Conservation (phyloP, 306 rosid species). For the Rosa chinensis region DNA sequence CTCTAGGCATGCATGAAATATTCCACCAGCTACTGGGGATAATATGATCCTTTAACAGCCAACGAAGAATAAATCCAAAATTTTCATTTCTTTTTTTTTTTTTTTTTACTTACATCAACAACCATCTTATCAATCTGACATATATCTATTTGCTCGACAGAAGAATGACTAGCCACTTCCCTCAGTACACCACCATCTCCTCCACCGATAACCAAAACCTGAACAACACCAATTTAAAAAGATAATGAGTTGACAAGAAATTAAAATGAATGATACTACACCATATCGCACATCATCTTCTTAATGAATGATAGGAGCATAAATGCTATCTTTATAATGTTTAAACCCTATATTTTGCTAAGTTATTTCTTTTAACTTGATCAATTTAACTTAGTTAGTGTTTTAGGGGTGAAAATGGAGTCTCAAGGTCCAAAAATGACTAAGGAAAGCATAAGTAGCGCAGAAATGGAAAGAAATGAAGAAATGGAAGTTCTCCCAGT, state of each 20-base stretch:
- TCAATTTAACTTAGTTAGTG: no score
- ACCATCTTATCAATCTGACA: slow-evolving; percentile 99
- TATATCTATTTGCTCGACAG: slow-evolving; percentile 80
- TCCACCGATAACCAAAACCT: slow-evolving; percentile 99
- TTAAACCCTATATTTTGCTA: no score
- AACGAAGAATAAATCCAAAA: background rate
- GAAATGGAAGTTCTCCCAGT: no score
- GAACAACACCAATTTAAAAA: slow-evolving; percentile 20
- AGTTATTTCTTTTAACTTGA: no score
- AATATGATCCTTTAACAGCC: background rate
- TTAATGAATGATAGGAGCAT: background rate
- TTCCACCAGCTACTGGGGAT: background rate
- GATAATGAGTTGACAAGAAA: slow-evolving; percentile 16
- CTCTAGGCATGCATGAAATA: background rate
- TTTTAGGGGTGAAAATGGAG: no score
- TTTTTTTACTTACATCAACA: slow-evolving; percentile 62
- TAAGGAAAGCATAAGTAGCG: no score
- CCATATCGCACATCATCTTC: background rate
- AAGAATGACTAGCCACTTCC: slow-evolving; percentile 90
- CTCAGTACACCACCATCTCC: slow-evolving; percentile 99
- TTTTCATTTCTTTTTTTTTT: background rate
- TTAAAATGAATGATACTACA: background rate
- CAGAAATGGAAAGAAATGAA: no score
- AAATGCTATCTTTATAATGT: no score
- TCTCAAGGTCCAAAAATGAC: no score